These are phyloP conservation scores for Mortierella sp. DNA, from an alignment of 371 early-diverging fungal genomes.

Conservation along the genomic window DNA sequence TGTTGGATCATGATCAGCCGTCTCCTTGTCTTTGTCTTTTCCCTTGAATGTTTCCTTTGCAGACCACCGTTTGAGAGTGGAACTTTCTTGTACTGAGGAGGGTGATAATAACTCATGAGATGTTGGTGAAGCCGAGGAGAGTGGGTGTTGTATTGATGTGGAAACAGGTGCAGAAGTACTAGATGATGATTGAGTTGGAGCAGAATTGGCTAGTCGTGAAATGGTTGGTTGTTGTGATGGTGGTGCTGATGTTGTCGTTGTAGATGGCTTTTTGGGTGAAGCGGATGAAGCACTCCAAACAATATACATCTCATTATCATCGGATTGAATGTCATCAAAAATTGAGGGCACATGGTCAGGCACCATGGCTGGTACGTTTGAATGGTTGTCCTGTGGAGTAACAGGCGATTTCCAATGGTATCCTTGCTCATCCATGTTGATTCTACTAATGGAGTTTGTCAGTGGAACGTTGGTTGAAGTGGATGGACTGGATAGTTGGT, in stretches of 20 bases:
- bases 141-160: neutral
- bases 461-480: neutral
- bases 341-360: slow-evolving; percentile 58
- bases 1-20: neutral
- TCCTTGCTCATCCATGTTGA: slow-evolving; percentile 2
- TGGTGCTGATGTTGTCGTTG: neutral
- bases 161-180: neutral
- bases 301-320: slow-evolving; percentile 64
- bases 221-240: neutral
- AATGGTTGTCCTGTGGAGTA: neutral
- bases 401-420: slow-evolving; percentile 10
- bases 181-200: neutral
- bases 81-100: slow-evolving; percentile 7
- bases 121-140: neutral
- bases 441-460: neutral
- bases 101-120: neutral
- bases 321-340: slow-evolving; percentile 66
- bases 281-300: slow-evolving; percentile 59
- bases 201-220: neutral
- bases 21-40: neutral
- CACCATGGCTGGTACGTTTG: slow-evolving; percentile 6
- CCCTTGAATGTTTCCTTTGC: slow-evolving; percentile 14
- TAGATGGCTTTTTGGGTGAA: neutral
- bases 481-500: neutral
- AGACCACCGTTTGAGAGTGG: slow-evolving; percentile 16